phyloP scores from a whole-genome alignment of 768 basidiomycete genomes.

The Flagelloscypha sp. region DNA sequence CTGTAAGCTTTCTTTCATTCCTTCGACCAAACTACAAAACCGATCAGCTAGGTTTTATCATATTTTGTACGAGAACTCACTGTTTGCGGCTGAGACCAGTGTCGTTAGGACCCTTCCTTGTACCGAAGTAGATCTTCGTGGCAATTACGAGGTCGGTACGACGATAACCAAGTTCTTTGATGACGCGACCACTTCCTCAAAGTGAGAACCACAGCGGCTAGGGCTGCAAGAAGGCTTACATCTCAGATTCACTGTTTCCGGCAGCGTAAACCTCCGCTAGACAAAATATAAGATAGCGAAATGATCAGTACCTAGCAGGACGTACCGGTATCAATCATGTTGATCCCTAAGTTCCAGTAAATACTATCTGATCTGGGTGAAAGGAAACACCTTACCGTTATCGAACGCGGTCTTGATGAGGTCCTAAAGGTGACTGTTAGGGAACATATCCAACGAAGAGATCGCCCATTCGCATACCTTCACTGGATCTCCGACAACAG shows the following conservation, averaged over 20 bases:
- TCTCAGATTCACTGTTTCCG: too few relatives aligned
- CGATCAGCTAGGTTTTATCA: not conserved
- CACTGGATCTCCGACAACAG: conserved; percentile 62
- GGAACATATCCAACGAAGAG: not conserved
- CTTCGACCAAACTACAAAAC: conserved; percentile 58
- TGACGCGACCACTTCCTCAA: conserved; percentile 61
- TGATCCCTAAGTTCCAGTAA: too few relatives aligned
- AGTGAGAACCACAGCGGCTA: too few relatives aligned
- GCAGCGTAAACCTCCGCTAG: too few relatives aligned
- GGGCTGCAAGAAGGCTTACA: too few relatives aligned
- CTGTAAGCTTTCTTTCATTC: conserved; percentile 54
- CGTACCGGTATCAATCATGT: conserved; percentile 70
- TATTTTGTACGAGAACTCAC: conserved; percentile 25
- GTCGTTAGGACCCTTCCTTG: conserved; percentile 48
- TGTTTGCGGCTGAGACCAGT: conserved; percentile 51
- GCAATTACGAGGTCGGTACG: conserved; percentile 65
- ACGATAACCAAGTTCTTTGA: conserved; percentile 62
- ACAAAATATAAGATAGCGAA: too few relatives aligned
- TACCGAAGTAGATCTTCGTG: conserved; percentile 80
- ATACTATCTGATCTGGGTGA: too few relatives aligned
- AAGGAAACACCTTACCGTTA: too few relatives aligned
- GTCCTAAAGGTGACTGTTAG: conserved; percentile 32
- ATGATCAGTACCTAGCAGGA: not conserved
- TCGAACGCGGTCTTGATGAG: conserved; percentile 75
- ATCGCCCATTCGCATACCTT: conserved; percentile 31